phyloP scores from a whole-genome alignment of 2,329 filamentous ascomycete species.

The Graphilbum sp. region DNA sequence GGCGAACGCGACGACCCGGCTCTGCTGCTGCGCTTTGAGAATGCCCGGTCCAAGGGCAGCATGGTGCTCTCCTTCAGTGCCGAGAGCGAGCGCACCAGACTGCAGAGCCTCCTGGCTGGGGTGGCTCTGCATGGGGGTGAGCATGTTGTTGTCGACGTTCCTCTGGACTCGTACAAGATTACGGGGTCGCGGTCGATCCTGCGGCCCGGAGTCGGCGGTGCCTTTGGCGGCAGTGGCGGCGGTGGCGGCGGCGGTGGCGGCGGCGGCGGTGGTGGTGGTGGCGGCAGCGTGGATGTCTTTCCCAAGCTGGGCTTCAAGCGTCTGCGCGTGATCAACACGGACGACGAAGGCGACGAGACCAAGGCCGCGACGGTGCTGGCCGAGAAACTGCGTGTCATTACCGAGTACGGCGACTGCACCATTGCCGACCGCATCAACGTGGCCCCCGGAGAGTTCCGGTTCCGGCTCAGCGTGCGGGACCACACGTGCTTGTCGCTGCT shows the following conservation, averaged over 20 bases:
- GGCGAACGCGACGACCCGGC: constrained; percentile 54
- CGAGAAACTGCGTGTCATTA: constrained; percentile 57
- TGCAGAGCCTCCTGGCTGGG: constrained; percentile 60
- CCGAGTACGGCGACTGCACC: constrained; percentile 60
- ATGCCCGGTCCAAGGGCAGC: constrained; percentile 46
- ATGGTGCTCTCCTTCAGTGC: constrained; percentile 68
- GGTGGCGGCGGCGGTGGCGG: too few relatives aligned
- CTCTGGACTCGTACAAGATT: constrained; percentile 42
- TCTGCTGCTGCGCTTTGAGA: constrained; percentile 54
- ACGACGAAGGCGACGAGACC: constrained; percentile 41
- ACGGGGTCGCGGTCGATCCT: too few relatives aligned
- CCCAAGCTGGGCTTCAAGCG: constrained; percentile 46
- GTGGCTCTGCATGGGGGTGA: constrained; percentile 53
- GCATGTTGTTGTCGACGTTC: constrained; percentile 52
- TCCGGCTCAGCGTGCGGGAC: constrained; percentile 47
- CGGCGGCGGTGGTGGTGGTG: constrained; percentile 37
- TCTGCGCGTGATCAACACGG: constrained; percentile 55
- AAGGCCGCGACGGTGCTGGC: constrained; percentile 55
- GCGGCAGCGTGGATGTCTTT: constrained; percentile 31
- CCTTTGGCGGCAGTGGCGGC: too few relatives aligned
- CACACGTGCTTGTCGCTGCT: constrained; percentile 48
- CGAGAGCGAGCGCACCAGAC: constrained; percentile 48
- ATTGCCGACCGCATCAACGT: constrained; percentile 75
- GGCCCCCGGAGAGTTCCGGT: constrained; percentile 53
- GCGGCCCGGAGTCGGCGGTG: too few relatives aligned